A percentile compares a stretch with the other conserved stretches of the same genome.
Conservation (phyloP, 1,139 yeast genomes). For the Kodamaea plutei region DNA sequence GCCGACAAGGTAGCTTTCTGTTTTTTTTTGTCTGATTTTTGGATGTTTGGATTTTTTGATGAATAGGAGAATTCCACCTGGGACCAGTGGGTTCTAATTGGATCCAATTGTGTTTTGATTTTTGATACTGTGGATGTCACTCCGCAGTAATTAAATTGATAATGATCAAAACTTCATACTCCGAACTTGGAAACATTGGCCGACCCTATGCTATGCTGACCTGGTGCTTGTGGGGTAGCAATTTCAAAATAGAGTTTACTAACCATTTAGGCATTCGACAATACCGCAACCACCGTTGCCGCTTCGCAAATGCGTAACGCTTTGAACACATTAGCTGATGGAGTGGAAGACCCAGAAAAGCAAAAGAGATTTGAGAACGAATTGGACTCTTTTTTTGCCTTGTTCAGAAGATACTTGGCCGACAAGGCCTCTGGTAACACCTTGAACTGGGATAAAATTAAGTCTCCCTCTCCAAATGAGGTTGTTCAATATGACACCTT, state of each 20-base stretch:
- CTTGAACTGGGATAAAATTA: constrained; percentile 92
- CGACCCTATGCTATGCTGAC: too few species aligned
- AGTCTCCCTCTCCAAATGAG: constrained; percentile 82
- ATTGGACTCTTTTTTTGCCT: constrained; percentile 91
- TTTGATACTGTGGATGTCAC: too few species aligned
- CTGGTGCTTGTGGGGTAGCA: too few species aligned
- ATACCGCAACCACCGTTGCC: constrained; percentile 92
- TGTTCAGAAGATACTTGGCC: constrained; percentile 85
- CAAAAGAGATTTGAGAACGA: constrained; percentile 76
- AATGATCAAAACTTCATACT: too few species aligned
- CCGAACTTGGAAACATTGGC: too few species aligned
- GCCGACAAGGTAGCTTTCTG: too few species aligned
- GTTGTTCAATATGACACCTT: constrained; percentile 73
- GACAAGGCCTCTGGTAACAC: constrained; percentile 86
- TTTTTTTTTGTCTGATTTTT: background rate
- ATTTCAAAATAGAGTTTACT: too few species aligned
- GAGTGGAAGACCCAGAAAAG: constrained; percentile 55
- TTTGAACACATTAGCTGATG: constrained; percentile 81
- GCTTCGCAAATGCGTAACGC: constrained; percentile 98
- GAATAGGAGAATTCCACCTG: too few species aligned
- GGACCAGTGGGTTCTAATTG: too few species aligned
- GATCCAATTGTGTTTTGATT: too few species aligned
- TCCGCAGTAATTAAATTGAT: too few species aligned
- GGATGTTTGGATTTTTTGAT: too few species aligned
- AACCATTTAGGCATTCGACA: constrained; percentile 72